Base-by-base conservation (phyloP, 2,329 filamentous ascomycete species). In the Pestalotiopsis sp. region DNA sequence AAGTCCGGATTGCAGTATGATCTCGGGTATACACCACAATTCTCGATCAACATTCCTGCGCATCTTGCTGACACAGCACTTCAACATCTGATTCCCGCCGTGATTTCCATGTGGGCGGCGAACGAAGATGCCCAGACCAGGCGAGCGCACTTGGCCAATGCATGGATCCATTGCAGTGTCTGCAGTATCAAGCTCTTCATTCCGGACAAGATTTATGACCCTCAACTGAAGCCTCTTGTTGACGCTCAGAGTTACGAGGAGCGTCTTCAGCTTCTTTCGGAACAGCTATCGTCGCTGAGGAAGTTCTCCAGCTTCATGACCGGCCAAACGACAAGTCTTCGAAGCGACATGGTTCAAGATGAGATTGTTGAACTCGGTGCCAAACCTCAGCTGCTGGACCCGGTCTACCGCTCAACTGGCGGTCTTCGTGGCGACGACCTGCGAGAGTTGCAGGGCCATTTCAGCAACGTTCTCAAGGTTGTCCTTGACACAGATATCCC, bases 181-280 rank as follows among this genome's bases (percentile, higher is more conserved):
- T 91, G 91, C 17, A 89, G 91, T 52, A 84, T 98, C 62, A 88
- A 88, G 71, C 85, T 98, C 2, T 98, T 95, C 76, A 90, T 98
- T 2, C 95, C 97, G 0, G 92, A 97, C 78, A 91, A 91, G 72
- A 87, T 92, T 3, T 96, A 95, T 75, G 96, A 99, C 78, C 96
- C 96, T 1, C 88, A 91, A 69, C 83, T 91, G 69, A 84, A 87
- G 65, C 87, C 89, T 4, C 84, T 87, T 65, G 87, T 97, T 20
- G 91, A 94, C 73, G 87, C 89, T 23, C 83, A 86, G 58, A 88
- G 86, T 66, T 84, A 86, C 67, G 77, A 84, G 58, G 83, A 90
- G 68, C 84, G 92, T 52, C 86, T 88, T 61, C 72, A 78, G 3
- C 82, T 85, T 11, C 80, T 97, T 1, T 78, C 84, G 13, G 76